Base-by-base conservation (phyloP, 768 basidiomycete species). In the Mycena indigotica region DNA sequence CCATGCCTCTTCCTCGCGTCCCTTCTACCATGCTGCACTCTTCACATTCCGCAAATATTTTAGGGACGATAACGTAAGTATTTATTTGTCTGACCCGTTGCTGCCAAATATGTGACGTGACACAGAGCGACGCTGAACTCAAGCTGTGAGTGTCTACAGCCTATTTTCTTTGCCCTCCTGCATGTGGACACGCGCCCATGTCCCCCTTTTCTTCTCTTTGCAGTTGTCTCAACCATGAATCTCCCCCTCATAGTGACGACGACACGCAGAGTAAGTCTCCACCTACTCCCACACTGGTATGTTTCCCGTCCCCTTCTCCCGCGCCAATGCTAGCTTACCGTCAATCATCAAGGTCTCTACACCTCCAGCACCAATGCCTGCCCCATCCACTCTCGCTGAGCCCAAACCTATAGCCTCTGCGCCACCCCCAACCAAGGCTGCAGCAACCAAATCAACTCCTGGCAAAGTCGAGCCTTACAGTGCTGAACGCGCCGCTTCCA, bases 151-250 rank as follows among this genome's bases (percentile, higher is more conserved):
- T 48, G 25, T 67, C 63, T 56, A 64, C 70, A 62, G 55, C 41
- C 38, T 55, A 26, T 17, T 50, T 49, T 61, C 51, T 50, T 50
- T 53, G 48, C 52, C 53, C 55, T 56, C 57, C 62, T 55, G 53
- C 68, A 67, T 62, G 71, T 75, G 74, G 66, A 73, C 75, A 70
- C 70, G 58, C 69, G 62, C 72, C 67, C 80, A 89, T 90, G 88
- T 80, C 77, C 65, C 83, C n/a, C n/a, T 81, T 62, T 70, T 88
- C 38, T 70, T 87, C 69, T 88, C 87, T 72, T 89, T 84, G 41
- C 69, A 77, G 77, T 72, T 82, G 85, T 81, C 76, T 82, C 74
- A 70, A 75, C 66, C 57, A 75, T 62, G 75, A 77, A 70, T 72
- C 75, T 71, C 67, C 73, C 64, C 73, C 77, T 73, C 84, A 84